phyloP scores from a whole-genome alignment of 2,329 filamentous ascomycete genomes.

The Aspergillus aculeatus region DNA sequence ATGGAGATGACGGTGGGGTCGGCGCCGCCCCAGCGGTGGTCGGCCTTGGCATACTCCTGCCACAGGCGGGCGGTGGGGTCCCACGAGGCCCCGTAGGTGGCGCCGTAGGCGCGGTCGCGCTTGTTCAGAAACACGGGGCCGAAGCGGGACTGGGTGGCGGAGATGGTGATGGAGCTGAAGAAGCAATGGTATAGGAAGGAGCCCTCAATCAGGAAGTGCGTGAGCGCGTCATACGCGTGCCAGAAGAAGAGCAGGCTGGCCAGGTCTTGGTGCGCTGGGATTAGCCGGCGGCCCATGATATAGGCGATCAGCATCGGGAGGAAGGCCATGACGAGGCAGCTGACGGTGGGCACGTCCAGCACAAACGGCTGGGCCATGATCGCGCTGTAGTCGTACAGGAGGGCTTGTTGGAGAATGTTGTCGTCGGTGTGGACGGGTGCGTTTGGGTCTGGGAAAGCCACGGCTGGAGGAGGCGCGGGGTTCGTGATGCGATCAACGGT shows the following conservation, averaged over 20 bases:
- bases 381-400: slow-evolving; percentile 14
- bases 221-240: slow-evolving; percentile 90
- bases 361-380: slow-evolving; percentile 31
- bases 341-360: slow-evolving; percentile 48
- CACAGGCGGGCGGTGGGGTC: slow-evolving; percentile 56
- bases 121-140: slow-evolving; percentile 53
- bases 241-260: slow-evolving; percentile 84
- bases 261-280: slow-evolving; percentile 52
- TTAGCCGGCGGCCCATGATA: slow-evolving; percentile 47
- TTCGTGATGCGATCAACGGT: not conserved
- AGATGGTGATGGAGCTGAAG: slow-evolving; percentile 60
- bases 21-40: slow-evolving; percentile 59
- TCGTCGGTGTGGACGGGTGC: not conserved
- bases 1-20: slow-evolving; percentile 60
- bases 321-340: slow-evolving; percentile 56
- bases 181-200: slow-evolving; percentile 93
- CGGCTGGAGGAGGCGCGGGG: no score
- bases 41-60: slow-evolving; percentile 67
- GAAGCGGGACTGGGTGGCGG: slow-evolving; percentile 29
- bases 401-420: not conserved
- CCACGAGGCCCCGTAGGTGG: slow-evolving; percentile 51
- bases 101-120: slow-evolving; percentile 58
- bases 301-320: slow-evolving; percentile 56
- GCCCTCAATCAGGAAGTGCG: slow-evolving; percentile 88
- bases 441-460: not conserved